Percentiles rank a stretch among this genome's conserved stretches.
Conservation (phyloP, 176 grass and related monocot genomes). For the Eragrostis nindensis region DNA sequence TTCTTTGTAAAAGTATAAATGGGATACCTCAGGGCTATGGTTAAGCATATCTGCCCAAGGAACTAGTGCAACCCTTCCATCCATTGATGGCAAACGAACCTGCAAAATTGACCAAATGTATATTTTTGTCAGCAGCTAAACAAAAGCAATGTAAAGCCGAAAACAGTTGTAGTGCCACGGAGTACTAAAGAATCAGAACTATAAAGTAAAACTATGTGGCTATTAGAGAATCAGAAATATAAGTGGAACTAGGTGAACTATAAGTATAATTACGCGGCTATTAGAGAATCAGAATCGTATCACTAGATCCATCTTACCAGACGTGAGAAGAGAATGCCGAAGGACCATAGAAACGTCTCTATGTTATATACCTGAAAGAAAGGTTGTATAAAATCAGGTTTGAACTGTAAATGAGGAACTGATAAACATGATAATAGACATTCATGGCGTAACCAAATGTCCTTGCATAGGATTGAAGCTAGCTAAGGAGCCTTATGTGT, state of each 20-base stretch:
- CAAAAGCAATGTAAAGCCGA: conserved; percentile 18
- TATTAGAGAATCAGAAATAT: neutral
- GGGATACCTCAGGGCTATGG: conserved; percentile 83
- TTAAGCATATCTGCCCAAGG: conserved; percentile 99
- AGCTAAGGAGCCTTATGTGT: neutral
- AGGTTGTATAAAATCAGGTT: conserved; percentile 18
- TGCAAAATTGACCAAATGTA: conserved; percentile 35
- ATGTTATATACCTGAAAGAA: conserved; percentile 89
- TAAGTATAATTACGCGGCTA: no score
- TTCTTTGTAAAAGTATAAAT: conserved; percentile 24
- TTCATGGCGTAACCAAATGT: neutral
- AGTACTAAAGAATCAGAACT: neutral
- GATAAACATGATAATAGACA: neutral
- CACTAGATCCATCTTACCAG: conserved; percentile 58
- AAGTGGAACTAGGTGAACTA: neutral
- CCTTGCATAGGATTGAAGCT: neutral
- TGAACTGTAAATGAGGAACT: conserved; percentile 26
- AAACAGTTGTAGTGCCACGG: neutral
- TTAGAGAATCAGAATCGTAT: neutral
- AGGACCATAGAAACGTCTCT: conserved; percentile 90
- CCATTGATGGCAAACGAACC: conserved; percentile 98
- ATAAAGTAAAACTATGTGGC: neutral
- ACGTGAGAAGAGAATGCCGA: conserved; percentile 98
- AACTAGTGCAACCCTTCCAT: conserved; percentile 89
- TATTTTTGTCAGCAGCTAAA: conserved; percentile 22